Conservation (phyloP, 129 eudicot genomes). For the Flaveria robusta region DNA sequence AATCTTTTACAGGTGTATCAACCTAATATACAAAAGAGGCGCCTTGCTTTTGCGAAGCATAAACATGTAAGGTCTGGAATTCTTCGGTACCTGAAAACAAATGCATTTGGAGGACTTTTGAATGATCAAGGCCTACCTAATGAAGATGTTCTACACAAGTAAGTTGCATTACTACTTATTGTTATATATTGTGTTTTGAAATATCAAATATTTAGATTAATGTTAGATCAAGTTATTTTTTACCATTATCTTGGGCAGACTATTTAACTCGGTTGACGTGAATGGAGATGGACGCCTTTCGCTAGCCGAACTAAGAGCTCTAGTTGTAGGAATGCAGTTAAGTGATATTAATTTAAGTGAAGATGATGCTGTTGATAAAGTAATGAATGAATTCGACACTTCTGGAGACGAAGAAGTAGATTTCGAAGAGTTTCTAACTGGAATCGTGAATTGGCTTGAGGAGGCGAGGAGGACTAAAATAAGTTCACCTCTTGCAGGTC, state of each 20-base stretch:
- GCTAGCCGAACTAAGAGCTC: slow-evolving; percentile 58
- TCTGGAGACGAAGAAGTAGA: slow-evolving; percentile 49
- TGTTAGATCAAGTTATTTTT: not conserved
- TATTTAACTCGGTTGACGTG: slow-evolving; percentile 53
- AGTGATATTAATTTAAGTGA: slow-evolving; percentile 54
- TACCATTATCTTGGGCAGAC: slow-evolving; percentile 43
- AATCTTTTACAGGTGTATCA: slow-evolving; percentile 63
- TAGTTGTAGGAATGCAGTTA: slow-evolving; percentile 68
- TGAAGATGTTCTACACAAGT: slow-evolving; percentile 55
- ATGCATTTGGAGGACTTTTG: slow-evolving; percentile 49
- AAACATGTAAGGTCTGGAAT: slow-evolving; percentile 70
- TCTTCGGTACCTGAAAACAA: slow-evolving; percentile 49
- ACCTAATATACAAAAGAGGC: slow-evolving; percentile 72
- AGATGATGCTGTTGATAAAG: slow-evolving; percentile 56
- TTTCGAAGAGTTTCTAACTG: slow-evolving; percentile 51
- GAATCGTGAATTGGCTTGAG: slow-evolving; percentile 64
- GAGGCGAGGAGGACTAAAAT: slow-evolving; percentile 50
- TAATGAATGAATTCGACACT: slow-evolving; percentile 77
- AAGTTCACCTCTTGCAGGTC: slow-evolving; percentile 31
- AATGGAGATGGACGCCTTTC: slow-evolving; percentile 58
- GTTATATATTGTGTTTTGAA: not conserved
- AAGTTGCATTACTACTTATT: slow-evolving; percentile 18
- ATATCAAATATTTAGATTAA: not conserved
- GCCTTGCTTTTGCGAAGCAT: slow-evolving; percentile 70
- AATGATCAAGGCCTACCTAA: slow-evolving; percentile 58